Evolutionary conservation across 1,284 basidiomycete species (phyloP).

Genomic region (Rhodotorula sp.): DNA sequence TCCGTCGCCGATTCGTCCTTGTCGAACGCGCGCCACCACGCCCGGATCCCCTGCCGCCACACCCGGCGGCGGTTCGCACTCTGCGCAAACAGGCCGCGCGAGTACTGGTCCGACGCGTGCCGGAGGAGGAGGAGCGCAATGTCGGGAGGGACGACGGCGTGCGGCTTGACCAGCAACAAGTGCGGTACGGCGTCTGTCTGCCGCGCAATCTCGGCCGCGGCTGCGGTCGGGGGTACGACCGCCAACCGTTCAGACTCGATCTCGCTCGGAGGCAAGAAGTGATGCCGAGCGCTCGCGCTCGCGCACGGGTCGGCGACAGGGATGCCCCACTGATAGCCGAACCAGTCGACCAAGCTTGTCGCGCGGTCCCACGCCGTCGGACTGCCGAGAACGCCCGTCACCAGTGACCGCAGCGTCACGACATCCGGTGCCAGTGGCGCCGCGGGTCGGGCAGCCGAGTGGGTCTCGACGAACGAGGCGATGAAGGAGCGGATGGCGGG

Average conservation of each 20-base stretch:
- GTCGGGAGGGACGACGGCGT: constrained; percentile 8
- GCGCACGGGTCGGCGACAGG: not conserved
- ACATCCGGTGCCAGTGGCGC: not conserved
- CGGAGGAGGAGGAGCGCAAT: constrained; percentile 15
- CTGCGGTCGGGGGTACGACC: not conserved
- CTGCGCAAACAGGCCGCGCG: not conserved
- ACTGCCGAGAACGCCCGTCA: constrained; percentile 1
- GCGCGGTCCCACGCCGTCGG: constrained; percentile 5
- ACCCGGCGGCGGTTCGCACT: not conserved
- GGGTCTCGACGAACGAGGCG: constrained; percentile 1
- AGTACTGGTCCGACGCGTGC: constrained; percentile 3
- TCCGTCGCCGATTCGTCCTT: not conserved
- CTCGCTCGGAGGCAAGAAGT: constrained; percentile 1
- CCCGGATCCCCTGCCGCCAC: not conserved
- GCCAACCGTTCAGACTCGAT: not conserved
- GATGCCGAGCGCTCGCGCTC: not conserved
- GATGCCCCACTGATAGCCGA: constrained; percentile 25
- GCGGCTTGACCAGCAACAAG: not conserved
- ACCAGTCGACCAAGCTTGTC: constrained; percentile 17
- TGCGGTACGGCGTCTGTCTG: not conserved
- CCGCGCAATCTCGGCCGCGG: no score
- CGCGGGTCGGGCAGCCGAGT: constrained; percentile 5
- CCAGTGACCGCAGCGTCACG: constrained; percentile 10
- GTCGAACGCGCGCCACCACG: constrained; percentile 15
- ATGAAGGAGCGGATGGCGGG: constrained; percentile 9